phyloP scores from a whole-genome alignment of 352 stramenopile species.

The Phytophthora capsici region DNA sequence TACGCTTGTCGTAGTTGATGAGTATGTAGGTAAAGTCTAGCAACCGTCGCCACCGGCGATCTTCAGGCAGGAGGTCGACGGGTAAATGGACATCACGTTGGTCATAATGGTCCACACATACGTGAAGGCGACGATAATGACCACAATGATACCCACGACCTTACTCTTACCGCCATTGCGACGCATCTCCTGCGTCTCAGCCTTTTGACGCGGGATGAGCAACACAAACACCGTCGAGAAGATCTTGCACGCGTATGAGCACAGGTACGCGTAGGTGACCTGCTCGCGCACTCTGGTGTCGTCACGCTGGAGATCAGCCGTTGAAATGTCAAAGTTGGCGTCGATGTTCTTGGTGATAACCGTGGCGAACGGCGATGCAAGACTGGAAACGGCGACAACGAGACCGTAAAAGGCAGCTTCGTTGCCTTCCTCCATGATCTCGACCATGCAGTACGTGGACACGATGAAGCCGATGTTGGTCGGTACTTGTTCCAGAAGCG shows the following conservation, averaged over 20 bases:
- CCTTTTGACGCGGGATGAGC: slow-evolving; percentile 54
- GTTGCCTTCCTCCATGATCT: slow-evolving; percentile 58
- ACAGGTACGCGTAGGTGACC: slow-evolving; percentile 46
- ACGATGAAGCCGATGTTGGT: slow-evolving; percentile 56
- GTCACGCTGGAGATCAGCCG: slow-evolving; percentile 45
- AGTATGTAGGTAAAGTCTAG: slow-evolving; percentile 19
- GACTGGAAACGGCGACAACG: slow-evolving; percentile 45
- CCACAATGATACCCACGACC: slow-evolving; percentile 41
- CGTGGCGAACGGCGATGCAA: slow-evolving; percentile 52
- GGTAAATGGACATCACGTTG: slow-evolving; percentile 62
- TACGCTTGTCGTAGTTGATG: not conserved
- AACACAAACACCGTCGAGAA: slow-evolving; percentile 51
- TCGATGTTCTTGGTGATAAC: slow-evolving; percentile 66
- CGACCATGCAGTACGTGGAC: slow-evolving; percentile 56
- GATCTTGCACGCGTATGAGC: slow-evolving; percentile 48
- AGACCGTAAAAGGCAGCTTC: slow-evolving; percentile 59
- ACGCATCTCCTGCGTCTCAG: slow-evolving; percentile 57
- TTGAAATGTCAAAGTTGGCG: slow-evolving; percentile 54
- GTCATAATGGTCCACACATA: slow-evolving; percentile 60
- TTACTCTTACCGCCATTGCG: slow-evolving; percentile 46
- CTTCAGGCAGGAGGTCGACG: slow-evolving; percentile 47
- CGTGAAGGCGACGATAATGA: slow-evolving; percentile 48
- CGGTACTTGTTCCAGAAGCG: slow-evolving; percentile 51
- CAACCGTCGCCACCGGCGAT: slow-evolving; percentile 50
- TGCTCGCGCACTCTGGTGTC: slow-evolving; percentile 42